Evolutionary conservation across 1,139 yeast species (phyloP).

Genomic region (Geotrichum restrictum): DNA sequence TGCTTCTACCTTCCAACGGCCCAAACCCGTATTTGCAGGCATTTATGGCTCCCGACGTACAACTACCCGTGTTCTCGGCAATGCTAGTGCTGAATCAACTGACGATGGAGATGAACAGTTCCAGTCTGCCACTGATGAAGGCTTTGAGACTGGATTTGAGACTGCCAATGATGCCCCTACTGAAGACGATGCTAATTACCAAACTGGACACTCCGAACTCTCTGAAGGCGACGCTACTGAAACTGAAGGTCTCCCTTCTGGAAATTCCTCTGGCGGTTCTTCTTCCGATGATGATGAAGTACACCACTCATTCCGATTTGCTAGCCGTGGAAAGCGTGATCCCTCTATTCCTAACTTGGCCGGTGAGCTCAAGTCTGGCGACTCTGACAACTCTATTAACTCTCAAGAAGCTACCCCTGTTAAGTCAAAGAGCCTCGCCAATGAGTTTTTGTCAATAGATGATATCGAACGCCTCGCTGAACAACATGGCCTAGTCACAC

Average conservation of each 20-base stretch:
- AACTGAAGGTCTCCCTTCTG: not conserved
- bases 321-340: conserved; percentile 9
- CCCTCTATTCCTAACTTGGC: conserved; percentile 3
- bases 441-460: conserved; percentile 36
- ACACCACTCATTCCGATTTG: conserved; percentile 12
- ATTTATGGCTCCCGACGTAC: not conserved
- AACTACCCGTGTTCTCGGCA: not conserved
- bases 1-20: not conserved
- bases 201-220: conserved; percentile 32
- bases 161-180: conserved; percentile 35
- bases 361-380: not conserved
- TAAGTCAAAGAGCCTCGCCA: conserved; percentile 25
- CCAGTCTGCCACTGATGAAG: conserved; percentile 1
- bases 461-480: conserved; percentile 50
- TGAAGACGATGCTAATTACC: conserved; percentile 35
- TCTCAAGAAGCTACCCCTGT: conserved; percentile 8
- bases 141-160: conserved; percentile 17
- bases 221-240: conserved; percentile 28
- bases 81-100: not conserved
- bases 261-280: not conserved
- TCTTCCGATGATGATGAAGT: conserved; percentile 14
- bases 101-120: not conserved
- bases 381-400: not conserved
- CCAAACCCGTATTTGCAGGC: conserved; percentile 6
- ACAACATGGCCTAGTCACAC: conserved; percentile 48